phyloP scores from a whole-genome alignment of 2,329 filamentous ascomycete species.

The Lachnellula occidentalis region DNA sequence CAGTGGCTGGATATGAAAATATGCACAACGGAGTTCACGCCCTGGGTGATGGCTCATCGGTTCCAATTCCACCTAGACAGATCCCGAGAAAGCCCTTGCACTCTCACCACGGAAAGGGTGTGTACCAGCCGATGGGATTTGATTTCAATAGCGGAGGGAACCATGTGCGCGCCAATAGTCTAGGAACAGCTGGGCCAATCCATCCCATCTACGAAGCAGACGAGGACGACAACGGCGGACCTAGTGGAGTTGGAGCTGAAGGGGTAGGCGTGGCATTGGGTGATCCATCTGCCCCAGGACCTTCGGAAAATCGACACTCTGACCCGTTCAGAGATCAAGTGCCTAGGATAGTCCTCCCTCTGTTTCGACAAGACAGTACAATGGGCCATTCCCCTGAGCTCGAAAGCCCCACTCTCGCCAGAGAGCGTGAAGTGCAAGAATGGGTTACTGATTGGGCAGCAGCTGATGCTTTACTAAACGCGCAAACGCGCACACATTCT shows the following conservation, averaged over 20 bases:
- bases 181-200: conserved; percentile 46
- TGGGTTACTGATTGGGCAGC: conserved; percentile 35
- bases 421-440: conserved; percentile 31
- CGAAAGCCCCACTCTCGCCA: conserved; percentile 24
- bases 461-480: conserved; percentile 28
- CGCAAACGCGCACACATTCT: conserved; percentile 27
- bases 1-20: conserved; percentile 24
- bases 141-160: conserved; percentile 28
- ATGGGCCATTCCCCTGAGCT: conserved; percentile 14
- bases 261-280: conserved; percentile 22
- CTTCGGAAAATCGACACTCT: conserved; percentile 17
- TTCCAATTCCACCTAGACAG: conserved; percentile 16
- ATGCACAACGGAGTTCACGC: conserved; percentile 18
- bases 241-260: conserved; percentile 4
- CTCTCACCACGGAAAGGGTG: conserved; percentile 29
- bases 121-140: conserved; percentile 38
- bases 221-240: conserved; percentile 33
- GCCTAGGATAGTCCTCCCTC: conserved; percentile 6
- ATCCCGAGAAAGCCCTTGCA: conserved; percentile 35
- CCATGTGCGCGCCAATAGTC: conserved; percentile 40
- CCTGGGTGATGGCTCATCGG: conserved; percentile 11
- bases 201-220: conserved; percentile 62
- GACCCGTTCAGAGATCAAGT: conserved; percentile 30
- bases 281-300: conserved; percentile 10
- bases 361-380: conserved; percentile 7